Percentiles rank a stretch among this genome's conserved stretches.
phyloP scores from a whole-genome alignment of 2,329 filamentous ascomycete species.

The Penicillium sp. region DNA sequence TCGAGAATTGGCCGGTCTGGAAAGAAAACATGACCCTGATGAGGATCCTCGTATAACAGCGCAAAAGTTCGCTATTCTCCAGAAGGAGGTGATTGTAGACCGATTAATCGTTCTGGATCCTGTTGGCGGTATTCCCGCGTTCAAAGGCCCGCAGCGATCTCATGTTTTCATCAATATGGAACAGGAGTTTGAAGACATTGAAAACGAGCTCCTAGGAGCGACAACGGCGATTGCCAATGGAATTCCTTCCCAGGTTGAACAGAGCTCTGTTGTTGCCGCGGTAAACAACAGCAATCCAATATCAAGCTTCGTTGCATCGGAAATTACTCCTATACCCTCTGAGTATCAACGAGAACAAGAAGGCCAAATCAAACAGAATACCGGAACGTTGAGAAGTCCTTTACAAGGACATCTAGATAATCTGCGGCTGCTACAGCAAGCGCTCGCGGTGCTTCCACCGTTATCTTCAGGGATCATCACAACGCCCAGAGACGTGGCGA shows the following conservation, averaged over 20 bases:
- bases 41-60: constrained; percentile 41
- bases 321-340: constrained; percentile 22
- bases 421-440: constrained; percentile 65
- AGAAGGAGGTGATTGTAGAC: constrained; percentile 64
- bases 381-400: constrained; percentile 17
- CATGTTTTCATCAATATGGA: constrained; percentile 91
- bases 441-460: constrained; percentile 72
- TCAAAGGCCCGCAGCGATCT: constrained; percentile 55
- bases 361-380: neutral
- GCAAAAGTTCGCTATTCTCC: constrained; percentile 37
- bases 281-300: constrained; percentile 39
- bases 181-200: constrained; percentile 74
- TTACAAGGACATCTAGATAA: constrained; percentile 61
- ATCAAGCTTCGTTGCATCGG: constrained; percentile 38
- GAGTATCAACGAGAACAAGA: constrained; percentile 14
- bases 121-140: constrained; percentile 75
- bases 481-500: constrained; percentile 77
- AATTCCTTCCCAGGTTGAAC: constrained; percentile 2
- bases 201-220: constrained; percentile 53
- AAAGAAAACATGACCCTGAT: constrained; percentile 42
- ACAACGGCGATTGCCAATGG: constrained; percentile 16
- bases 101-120: constrained; percentile 86
- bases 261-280: constrained; percentile 19
- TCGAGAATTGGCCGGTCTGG: constrained; percentile 67
- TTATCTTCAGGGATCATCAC: constrained; percentile 86